Base-by-base conservation (phyloP, 2,329 filamentous ascomycete species). In the Cladosporium cucumerinum region DNA sequence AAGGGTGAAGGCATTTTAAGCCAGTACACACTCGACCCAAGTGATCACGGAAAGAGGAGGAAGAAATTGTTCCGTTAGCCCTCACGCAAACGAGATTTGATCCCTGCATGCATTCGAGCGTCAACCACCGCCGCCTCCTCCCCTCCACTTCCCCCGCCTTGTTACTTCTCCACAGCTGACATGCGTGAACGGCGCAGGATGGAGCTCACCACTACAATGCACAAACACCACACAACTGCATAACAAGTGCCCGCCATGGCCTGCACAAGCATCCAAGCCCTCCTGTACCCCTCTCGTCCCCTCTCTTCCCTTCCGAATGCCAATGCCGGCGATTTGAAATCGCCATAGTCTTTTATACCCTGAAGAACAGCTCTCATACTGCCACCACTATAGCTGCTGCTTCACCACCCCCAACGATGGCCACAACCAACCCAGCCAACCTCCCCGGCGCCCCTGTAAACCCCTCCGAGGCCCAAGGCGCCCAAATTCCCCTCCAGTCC, bases 401-500 rank as follows among this genome's bases (percentile, higher is more conserved):
- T 12, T 11, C 21, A 36, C 36, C n/a, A 25, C 58, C 28, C 11
- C 6, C 18, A 43, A 32, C n/a, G 39, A 69, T 69, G 68, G 67
- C 69, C 5, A 69, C 69, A 59, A 69, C 66, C 28, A 68, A 73
- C 57, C 70, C 72, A 28, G 61, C 66, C 14, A 64, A 69, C 43
- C 75, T 80, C 6, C 76, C 77, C 65, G 80, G 78, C 26, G 80
- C 80, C n/a, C 81, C 69, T 16, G 70, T 72, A 36, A 69, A 73
- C 57, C 70, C 72, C 12, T 64, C 65, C n/a, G 63, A 69, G 49
- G 76, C 80, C 5, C 76, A 77, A 67, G 80, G 78, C 32, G 81
- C 81, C 25, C 81, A 82, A 60, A 80, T 82, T 34, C 79, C 80
- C 0, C 74, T 83, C 36, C 74, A 79, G 65, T 71, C 72, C 66